These are phyloP conservation scores for Cyclostephanos tholiformis DNA, from an alignment of 108 stramenopile genomes.

Conservation along the genomic window DNA sequence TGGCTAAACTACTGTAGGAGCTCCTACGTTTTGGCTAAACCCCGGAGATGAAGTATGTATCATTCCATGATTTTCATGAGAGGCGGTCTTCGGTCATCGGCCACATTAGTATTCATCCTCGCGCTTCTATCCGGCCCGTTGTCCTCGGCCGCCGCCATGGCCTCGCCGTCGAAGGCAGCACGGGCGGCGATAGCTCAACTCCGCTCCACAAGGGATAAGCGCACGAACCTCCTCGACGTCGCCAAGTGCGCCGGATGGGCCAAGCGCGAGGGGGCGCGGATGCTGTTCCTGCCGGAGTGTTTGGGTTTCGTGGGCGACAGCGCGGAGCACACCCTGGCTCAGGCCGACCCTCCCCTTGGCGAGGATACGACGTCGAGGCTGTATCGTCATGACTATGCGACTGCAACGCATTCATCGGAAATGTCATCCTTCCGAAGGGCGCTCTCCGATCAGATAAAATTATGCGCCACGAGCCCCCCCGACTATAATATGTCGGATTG, in stretches of 20 bases:
- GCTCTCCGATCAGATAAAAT: constrained; percentile 26
- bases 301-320: constrained; percentile 82
- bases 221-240: constrained; percentile 64
- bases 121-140: not conserved
- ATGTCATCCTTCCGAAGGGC: constrained; percentile 14
- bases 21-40: no score
- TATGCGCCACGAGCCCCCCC: constrained; percentile 12
- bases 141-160: not conserved
- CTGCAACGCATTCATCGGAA: not conserved
- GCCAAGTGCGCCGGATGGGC: constrained; percentile 76
- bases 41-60: no score
- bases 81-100: not conserved
- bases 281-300: constrained; percentile 88
- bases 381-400: constrained; percentile 1
- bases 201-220: constrained; percentile 73
- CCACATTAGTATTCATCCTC: not conserved
- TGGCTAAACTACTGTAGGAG: no score
- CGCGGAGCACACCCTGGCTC: constrained; percentile 61
- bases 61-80: no score
- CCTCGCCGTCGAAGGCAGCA: not conserved
- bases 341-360: constrained; percentile 64
- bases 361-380: not conserved
- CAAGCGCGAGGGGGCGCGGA: constrained; percentile 51
- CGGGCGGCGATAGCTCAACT: constrained; percentile 77
- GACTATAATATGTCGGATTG: constrained; percentile 5